A percentile compares a stretch with the other conserved stretches of the same genome.
Conservation (phyloP, 768 basidiomycete genomes). For the Albatrellus ellisii region DNA sequence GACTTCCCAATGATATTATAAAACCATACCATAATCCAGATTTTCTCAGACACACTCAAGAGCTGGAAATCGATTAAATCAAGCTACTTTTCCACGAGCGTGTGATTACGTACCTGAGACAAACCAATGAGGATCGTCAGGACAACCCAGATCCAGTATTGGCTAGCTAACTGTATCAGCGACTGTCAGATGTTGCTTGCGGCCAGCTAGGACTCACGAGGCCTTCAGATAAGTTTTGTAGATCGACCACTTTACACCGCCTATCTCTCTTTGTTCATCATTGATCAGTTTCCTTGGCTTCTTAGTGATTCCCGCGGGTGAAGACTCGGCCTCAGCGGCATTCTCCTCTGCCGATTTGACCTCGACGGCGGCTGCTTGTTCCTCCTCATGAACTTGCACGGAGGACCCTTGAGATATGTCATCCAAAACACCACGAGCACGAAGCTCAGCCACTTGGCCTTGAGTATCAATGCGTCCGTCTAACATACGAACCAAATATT, state of each 20-base stretch:
- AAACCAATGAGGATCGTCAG: constrained; percentile 35
- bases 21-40: constrained; percentile 56
- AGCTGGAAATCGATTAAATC: constrained; percentile 21
- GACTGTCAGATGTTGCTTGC: not conserved
- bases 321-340: constrained; percentile 16
- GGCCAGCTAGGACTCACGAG: constrained; percentile 32
- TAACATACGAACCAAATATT: constrained; percentile 67
- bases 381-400: constrained; percentile 35
- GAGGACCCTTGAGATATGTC: constrained; percentile 41
- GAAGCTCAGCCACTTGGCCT: constrained; percentile 54
- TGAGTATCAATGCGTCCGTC: constrained; percentile 73
- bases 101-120: constrained; percentile 17
- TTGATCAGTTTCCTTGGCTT: constrained; percentile 65
- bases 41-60: constrained; percentile 43
- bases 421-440: constrained; percentile 45
- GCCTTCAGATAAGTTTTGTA: constrained; percentile 55
- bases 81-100: not conserved
- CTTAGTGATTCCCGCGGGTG: constrained; percentile 27
- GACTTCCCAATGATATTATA: not conserved
- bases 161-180: not conserved
- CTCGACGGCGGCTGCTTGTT: constrained; percentile 14
- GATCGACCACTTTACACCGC: constrained; percentile 68
- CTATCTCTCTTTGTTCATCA: constrained; percentile 71
- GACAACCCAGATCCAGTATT: constrained; percentile 56
- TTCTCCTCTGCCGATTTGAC: constrained; percentile 19